A percentile compares a stretch with the other conserved stretches of the same genome.
These are phyloP conservation scores for Haplographium delicatum DNA, from an alignment of 495 filamentous ascomycete species.

Conservation along the genomic window DNA sequence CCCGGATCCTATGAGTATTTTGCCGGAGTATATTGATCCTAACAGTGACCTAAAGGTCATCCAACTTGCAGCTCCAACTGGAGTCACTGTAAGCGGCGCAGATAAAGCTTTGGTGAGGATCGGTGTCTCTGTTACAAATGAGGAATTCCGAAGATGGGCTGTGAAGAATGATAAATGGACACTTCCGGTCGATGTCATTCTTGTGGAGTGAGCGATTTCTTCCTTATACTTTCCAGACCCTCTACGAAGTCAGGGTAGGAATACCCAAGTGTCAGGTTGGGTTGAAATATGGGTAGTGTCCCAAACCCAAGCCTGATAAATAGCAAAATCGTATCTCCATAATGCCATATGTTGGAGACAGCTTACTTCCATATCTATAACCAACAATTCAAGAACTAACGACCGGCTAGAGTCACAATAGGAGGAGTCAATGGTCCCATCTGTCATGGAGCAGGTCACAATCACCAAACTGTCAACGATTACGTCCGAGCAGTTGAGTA, in stretches of 20 bases:
- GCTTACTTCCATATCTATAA: no score
- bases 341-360: no score
- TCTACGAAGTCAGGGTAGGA: no score
- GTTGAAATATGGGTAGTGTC: no score
- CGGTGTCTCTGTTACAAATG: constrained; percentile 43
- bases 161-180: constrained; percentile 36
- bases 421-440: constrained; percentile 48
- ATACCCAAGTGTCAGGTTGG: no score
- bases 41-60: constrained; percentile 37
- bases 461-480: constrained; percentile 42
- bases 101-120: constrained; percentile 34
- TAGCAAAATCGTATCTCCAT: no score
- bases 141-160: constrained; percentile 44
- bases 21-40: constrained; percentile 25
- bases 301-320: no score
- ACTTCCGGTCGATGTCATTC: constrained; percentile 43
- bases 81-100: constrained; percentile 9
- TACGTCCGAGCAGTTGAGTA: constrained; percentile 45
- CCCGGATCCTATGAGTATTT: constrained; percentile 33
- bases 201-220: constrained; percentile 36
- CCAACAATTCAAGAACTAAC: no score
- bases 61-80: constrained; percentile 20
- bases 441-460: constrained; percentile 45
- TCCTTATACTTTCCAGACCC: neutral
- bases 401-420: constrained; percentile 35